Evolutionary conservation across 1,284 basidiomycete genomes (phyloP).

Genomic region (Sporisorium scitamineum): DNA sequence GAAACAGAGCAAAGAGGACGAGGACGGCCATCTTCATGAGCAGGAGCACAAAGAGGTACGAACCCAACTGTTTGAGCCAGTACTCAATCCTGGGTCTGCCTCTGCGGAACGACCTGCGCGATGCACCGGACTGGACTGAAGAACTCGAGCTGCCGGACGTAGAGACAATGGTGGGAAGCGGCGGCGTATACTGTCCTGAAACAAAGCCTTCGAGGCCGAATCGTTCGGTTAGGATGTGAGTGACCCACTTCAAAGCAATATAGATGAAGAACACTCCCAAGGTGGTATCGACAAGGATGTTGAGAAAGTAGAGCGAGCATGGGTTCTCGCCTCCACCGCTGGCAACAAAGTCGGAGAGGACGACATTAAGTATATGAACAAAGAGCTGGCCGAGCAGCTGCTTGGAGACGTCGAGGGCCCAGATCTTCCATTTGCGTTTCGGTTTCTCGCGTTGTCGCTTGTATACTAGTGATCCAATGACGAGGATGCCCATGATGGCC

Average conservation of each 20-base stretch:
- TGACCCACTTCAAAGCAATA: constrained; percentile 78
- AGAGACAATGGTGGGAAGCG: constrained; percentile 19
- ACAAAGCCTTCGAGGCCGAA: constrained; percentile 81
- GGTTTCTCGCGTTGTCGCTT: constrained; percentile 88
- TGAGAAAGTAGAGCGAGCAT: constrained; percentile 81
- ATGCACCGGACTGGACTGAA: constrained; percentile 10
- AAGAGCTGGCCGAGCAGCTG: constrained; percentile 92
- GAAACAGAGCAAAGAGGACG: constrained; percentile 75
- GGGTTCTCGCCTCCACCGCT: constrained; percentile 57
- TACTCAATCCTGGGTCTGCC: constrained; percentile 69
- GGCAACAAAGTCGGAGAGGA: constrained; percentile 69
- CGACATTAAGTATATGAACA: constrained; percentile 86
- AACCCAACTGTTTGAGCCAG: constrained; percentile 85
- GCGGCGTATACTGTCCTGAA: constrained; percentile 80
- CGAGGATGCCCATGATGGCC: constrained; percentile 85
- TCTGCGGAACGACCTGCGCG: constrained; percentile 17
- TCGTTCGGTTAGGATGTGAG: constrained; percentile 77
- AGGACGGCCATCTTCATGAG: constrained; percentile 90
- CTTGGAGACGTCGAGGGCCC: constrained; percentile 74
- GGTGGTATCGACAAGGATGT: constrained; percentile 93
- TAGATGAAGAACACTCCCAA: constrained; percentile 89
- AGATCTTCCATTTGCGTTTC: constrained; percentile 91
- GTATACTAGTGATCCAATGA: constrained; percentile 83
- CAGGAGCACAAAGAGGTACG: constrained; percentile 82
- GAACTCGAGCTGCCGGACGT: constrained; percentile 4